Evolutionary conservation across 2,329 filamentous ascomycete genomes (phyloP).

Genomic region (Penicillium sp.): DNA sequence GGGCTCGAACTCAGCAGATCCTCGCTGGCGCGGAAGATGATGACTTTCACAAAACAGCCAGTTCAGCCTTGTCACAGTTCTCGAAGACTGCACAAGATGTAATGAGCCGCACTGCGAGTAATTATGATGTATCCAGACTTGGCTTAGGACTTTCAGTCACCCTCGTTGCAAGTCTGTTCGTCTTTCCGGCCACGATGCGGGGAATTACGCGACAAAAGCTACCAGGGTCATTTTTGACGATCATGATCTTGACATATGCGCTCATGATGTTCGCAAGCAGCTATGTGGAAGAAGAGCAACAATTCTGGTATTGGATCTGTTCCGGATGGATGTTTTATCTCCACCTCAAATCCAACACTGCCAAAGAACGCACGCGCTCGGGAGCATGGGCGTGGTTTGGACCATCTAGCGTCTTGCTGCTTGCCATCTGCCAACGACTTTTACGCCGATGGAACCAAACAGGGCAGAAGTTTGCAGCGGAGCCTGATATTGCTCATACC

Average conservation of each 20-base stretch:
- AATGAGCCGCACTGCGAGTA: constrained; percentile 88
- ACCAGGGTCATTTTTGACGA: constrained; percentile 43
- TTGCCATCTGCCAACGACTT: constrained; percentile 66
- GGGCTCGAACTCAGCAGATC: constrained; percentile 50
- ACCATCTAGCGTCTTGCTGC: constrained; percentile 39
- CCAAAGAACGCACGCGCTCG: not conserved
- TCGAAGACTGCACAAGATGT: constrained; percentile 71
- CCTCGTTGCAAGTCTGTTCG: constrained; percentile 45
- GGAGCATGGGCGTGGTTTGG: constrained; percentile 3
- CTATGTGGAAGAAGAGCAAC: constrained; percentile 97
- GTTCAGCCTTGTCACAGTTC: constrained; percentile 53
- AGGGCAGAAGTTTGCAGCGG: constrained; percentile 92
- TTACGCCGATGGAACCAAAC: constrained; percentile 91
- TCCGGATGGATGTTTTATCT: constrained; percentile 51
- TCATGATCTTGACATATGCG: constrained; percentile 66
- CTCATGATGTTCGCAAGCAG: constrained; percentile 97
- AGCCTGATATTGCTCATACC: constrained; percentile 76
- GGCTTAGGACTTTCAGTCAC: constrained; percentile 39
- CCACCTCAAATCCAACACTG: constrained; percentile 37
- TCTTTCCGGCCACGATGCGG: constrained; percentile 32
- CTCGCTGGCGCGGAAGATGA: constrained; percentile 13
- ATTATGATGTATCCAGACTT: constrained; percentile 71
- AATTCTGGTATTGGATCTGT: constrained; percentile 95
- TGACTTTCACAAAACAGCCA: constrained; percentile 19
- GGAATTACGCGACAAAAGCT: constrained; percentile 29